Evolutionary conservation across 106 monocot genomes (phyloP).

Genomic region (Dendrobium catenatum): DNA sequence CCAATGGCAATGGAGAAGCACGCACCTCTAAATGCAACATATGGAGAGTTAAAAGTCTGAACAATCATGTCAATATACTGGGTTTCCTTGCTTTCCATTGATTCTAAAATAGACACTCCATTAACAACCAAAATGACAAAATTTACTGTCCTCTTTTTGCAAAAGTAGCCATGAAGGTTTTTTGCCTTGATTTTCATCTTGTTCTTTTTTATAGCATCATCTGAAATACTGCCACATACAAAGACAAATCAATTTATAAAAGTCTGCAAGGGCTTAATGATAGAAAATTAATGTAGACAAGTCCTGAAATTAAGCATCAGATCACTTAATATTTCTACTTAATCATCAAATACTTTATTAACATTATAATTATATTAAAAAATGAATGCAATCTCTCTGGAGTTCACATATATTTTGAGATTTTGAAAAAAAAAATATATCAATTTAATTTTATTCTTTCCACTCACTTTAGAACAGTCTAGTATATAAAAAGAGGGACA

Average conservation of each 20-base stretch:
- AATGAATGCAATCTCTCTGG: too few relatives aligned
- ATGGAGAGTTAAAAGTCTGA: conserved; percentile 48
- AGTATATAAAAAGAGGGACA: too few relatives aligned
- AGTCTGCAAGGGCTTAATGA: too few relatives aligned
- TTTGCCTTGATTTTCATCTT: conserved; percentile 15
- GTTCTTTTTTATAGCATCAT: conserved; percentile 10
- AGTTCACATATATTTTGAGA: too few relatives aligned
- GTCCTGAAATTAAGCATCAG: too few relatives aligned
- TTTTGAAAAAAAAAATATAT: too few relatives aligned
- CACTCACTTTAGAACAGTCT: too few relatives aligned
- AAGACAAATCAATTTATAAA: neutral
- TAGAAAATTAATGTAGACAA: too few relatives aligned
- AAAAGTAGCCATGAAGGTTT: conserved; percentile 1
- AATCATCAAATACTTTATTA: too few relatives aligned
- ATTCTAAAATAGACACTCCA: conserved; percentile 41
- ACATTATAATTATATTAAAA: too few relatives aligned
- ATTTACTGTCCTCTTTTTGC: conserved; percentile 41
- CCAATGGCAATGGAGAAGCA: neutral
- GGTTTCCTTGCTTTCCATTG: conserved; percentile 23
- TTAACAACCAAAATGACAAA: conserved; percentile 61
- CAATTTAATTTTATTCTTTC: too few relatives aligned
- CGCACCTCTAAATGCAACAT: conserved; percentile 53
- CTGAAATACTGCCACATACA: conserved; percentile 25
- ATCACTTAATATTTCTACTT: too few relatives aligned
- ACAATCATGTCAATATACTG: conserved; percentile 28